These are phyloP conservation scores for Mycena olivaceomarginata DNA, from an alignment of 768 basidiomycete species.

Conservation along the genomic window DNA sequence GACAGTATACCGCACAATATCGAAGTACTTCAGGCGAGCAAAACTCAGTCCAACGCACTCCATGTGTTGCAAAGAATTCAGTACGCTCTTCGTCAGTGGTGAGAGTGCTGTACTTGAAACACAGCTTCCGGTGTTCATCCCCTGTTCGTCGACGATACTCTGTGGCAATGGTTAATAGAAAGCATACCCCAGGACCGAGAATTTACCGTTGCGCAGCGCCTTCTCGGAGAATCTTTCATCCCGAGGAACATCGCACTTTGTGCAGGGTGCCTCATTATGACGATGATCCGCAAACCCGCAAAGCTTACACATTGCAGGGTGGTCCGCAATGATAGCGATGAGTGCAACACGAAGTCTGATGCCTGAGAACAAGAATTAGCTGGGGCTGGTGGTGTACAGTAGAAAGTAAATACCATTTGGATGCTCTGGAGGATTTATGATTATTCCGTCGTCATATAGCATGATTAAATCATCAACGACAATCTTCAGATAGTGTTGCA, in stretches of 20 bases:
- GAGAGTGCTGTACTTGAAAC: background rate
- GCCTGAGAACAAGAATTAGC: background rate
- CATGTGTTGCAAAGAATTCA: conserved; percentile 41
- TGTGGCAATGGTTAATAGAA: background rate
- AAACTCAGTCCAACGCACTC: conserved; percentile 46
- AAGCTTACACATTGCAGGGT: conserved; percentile 53
- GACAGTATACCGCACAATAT: conserved; percentile 43
- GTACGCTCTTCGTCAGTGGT: background rate
- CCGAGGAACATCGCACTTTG: conserved; percentile 47
- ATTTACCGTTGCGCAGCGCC: conserved; percentile 38
- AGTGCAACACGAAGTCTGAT: conserved; percentile 46
- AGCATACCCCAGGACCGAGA: background rate
- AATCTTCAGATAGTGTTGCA: conserved; percentile 49
- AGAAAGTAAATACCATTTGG: conserved; percentile 44
- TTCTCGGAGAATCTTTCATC: conserved; percentile 40
- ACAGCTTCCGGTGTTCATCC: conserved; percentile 10
- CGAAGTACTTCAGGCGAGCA: conserved; percentile 47
- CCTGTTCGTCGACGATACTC: conserved; percentile 6
- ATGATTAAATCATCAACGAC: conserved; percentile 53
- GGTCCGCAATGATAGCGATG: conserved; percentile 52
- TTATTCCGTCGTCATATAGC: conserved; percentile 51
- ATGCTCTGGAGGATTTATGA: conserved; percentile 36
- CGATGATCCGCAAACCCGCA: conserved; percentile 50
- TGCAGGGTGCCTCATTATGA: conserved; percentile 49
- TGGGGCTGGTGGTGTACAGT: background rate